phyloP scores from a whole-genome alignment of 164 flowering plant genomes.

The Euptelea pleiosperma region DNA sequence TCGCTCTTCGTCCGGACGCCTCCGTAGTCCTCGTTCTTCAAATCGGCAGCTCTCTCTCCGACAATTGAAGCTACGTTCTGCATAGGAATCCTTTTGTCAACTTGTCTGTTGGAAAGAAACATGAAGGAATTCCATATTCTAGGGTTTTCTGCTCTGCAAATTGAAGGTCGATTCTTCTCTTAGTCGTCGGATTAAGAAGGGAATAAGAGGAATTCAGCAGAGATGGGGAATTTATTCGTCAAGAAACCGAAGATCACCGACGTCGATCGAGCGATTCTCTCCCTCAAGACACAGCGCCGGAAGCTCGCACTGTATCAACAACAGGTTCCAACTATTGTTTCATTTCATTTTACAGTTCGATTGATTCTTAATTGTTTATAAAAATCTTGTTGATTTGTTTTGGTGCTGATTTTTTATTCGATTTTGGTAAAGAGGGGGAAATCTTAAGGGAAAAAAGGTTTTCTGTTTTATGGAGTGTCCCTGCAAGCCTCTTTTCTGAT shows the following conservation, averaged over 20 bases:
- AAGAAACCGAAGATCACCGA: conserved; percentile 92
- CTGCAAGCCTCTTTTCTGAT: no score
- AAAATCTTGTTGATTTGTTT: neutral
- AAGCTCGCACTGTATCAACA: conserved; percentile 87
- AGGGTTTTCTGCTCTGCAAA: neutral
- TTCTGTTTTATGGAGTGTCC: no score
- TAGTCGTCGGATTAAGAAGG: neutral
- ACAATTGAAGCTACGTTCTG: no score
- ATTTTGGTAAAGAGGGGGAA: no score
- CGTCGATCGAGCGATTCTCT: conserved; percentile 81
- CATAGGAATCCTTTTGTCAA: no score
- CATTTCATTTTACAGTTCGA: neutral
- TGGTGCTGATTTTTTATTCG: neutral
- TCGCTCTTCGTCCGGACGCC: no score
- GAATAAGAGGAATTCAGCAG: neutral
- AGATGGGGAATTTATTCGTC: conserved; percentile 84
- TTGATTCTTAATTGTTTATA: neutral
- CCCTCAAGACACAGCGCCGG: conserved; percentile 88
- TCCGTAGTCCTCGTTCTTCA: no score
- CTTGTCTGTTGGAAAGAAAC: no score
- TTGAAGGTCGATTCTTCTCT: conserved; percentile 1
- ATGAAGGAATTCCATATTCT: neutral
- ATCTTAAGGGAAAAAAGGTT: no score
- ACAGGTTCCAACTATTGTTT: conserved; percentile 40
- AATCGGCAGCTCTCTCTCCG: no score